Evolutionary conservation across 2,329 filamentous ascomycete genomes (phyloP).

Genomic region (Lasiodiplodia hormozganensis): DNA sequence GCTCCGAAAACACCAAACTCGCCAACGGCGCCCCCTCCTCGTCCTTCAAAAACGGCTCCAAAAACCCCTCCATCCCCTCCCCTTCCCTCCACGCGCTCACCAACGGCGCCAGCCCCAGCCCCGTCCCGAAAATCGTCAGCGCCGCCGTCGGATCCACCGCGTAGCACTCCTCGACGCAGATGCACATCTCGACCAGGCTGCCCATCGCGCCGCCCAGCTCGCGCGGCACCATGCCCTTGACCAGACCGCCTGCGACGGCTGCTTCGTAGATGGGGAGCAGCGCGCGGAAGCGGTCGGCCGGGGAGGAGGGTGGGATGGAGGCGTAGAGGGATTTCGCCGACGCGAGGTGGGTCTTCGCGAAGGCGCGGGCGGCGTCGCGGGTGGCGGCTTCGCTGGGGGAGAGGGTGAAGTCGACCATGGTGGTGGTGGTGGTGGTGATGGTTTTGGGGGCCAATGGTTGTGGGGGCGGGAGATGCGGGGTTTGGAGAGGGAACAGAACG

Average conservation of each 20-base stretch:
- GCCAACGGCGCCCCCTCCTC: slow-evolving; percentile 56
- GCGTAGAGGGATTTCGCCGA: slow-evolving; percentile 38
- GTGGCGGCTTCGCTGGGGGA: slow-evolving; percentile 38
- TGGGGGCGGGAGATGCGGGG: too few species aligned
- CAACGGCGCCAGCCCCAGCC: slow-evolving; percentile 60
- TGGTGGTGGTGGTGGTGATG: background rate
- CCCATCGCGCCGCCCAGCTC: slow-evolving; percentile 55
- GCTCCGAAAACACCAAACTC: slow-evolving; percentile 60
- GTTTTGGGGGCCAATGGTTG: background rate
- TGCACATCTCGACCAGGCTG: slow-evolving; percentile 56
- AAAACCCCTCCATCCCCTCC: slow-evolving; percentile 50
- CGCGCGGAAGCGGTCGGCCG: slow-evolving; percentile 54
- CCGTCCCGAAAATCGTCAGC: slow-evolving; percentile 60
- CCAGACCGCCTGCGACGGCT: slow-evolving; percentile 53
- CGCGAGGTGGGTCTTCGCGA: slow-evolving; percentile 38
- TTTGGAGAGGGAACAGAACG: too few species aligned
- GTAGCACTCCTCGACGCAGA: slow-evolving; percentile 62
- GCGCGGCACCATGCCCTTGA: slow-evolving; percentile 57
- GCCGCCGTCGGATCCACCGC: slow-evolving; percentile 58
- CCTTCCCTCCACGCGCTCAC: slow-evolving; percentile 50
- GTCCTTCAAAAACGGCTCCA: slow-evolving; percentile 56
- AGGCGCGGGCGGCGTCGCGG: slow-evolving; percentile 37
- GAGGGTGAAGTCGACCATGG: slow-evolving; percentile 44
- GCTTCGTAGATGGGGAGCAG: slow-evolving; percentile 55
- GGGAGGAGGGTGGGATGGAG: slow-evolving; percentile 28